phyloP scores from a whole-genome alignment of 805 yeast species.

The Nakazawaea pomicola region DNA sequence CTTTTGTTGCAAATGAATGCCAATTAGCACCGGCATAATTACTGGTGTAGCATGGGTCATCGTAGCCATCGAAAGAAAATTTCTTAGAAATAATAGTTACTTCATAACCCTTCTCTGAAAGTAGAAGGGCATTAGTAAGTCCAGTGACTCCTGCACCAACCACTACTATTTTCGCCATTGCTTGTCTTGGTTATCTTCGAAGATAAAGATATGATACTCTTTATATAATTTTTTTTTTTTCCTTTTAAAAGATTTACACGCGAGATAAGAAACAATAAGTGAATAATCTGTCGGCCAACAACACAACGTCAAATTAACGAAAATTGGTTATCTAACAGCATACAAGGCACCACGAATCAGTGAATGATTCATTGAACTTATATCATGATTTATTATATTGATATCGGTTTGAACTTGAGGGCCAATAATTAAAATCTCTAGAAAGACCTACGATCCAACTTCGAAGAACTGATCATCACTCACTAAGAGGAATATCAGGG shows the following conservation, averaged over 20 bases:
- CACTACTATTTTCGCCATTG: slow-evolving; percentile 28
- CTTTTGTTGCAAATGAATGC: slow-evolving; percentile 52
- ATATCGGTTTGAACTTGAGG: too few relatives aligned
- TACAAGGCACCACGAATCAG: too few relatives aligned
- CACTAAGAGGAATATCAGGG: too few relatives aligned
- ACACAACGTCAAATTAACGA: too few relatives aligned
- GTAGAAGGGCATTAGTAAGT: slow-evolving; percentile 43
- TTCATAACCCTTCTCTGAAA: slow-evolving; percentile 33
- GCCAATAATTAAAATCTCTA: not conserved
- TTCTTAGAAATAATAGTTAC: slow-evolving; percentile 46
- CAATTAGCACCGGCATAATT: slow-evolving; percentile 75
- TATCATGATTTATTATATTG: too few relatives aligned
- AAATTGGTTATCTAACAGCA: too few relatives aligned
- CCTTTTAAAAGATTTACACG: too few relatives aligned
- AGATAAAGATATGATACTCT: too few relatives aligned
- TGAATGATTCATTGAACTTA: too few relatives aligned
- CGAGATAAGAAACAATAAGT: too few relatives aligned
- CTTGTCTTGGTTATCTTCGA: not conserved
- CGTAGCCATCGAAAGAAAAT: slow-evolving; percentile 27
- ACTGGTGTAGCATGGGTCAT: slow-evolving; percentile 37
- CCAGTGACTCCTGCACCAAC: slow-evolving; percentile 62
- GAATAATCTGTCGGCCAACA: not conserved
- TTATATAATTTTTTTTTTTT: too few relatives aligned
- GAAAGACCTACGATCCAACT: not conserved
- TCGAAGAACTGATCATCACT: too few relatives aligned